Base-by-base conservation (phyloP, 768 basidiomycete species). In the Suillus subluteus region DNA sequence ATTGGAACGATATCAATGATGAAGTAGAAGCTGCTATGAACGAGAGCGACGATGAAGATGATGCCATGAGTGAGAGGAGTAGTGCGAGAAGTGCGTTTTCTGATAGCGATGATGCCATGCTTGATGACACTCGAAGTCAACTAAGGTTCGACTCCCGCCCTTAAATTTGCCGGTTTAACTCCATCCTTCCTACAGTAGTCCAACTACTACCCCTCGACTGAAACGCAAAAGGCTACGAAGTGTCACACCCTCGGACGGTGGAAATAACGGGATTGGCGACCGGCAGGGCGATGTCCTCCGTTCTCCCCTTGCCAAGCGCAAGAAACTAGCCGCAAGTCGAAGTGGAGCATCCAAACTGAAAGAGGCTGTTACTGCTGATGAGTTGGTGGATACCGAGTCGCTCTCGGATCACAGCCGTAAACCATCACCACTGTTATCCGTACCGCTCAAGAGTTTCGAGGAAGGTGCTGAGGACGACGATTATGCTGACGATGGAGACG, bases 11-110 rank as follows among this genome's bases (percentile, higher is more conserved):
- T 70, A 90, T 94, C 70, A 92, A 93, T 73, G 87, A 91, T 66
- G 96, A 96, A 73, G 90, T 96, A 43, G 93, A 95, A 68, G 94
- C 90, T 52, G 90, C 92, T 46, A 88, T 96, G 87, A 90, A 88
- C 68, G 91, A 92, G 81, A 89, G 88, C 68, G 88, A 91, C 67
- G 89, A 90, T 63, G 79, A 77, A 12, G 79, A 80, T 38, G 81
- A 81, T 64, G 66, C 70, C 62, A 78, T 72, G 73, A 81, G 75
- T 68, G 79, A 73, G 68, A 75, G 56, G 72, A 85, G 81, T 74
- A 81, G 78, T 65, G 81, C 80, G 75, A 81, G 73, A 75, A 87
- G 78, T 73, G 77, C 64, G 65, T 77, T 80, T 71, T 79, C 83
- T 55, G 88, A 89, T 64, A 86, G 87, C 64, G 88, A 87, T 56